Conservation (phyloP, 257 asterid genomes). For the Capsicum rhomboideum region DNA sequence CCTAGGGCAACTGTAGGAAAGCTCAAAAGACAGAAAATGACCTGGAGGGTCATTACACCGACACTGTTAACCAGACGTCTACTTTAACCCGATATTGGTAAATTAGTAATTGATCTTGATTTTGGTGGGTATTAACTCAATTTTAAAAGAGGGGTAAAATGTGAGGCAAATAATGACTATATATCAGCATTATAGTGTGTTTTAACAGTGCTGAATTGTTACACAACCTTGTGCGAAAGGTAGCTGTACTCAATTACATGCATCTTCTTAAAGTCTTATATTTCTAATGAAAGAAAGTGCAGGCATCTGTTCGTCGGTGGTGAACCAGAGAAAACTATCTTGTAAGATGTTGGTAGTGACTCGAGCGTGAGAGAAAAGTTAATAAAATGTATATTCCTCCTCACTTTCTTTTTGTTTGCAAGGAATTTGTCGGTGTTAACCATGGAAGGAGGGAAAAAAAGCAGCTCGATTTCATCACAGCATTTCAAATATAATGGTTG, state of each 20-base stretch:
- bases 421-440: not conserved
- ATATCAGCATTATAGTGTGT: too few species aligned
- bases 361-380: too few species aligned
- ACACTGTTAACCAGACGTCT: too few species aligned
- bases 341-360: not conserved
- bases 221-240: not conserved
- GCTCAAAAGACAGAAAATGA: too few species aligned
- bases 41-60: too few species aligned
- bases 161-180: too few species aligned
- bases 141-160: too few species aligned
- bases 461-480: not conserved
- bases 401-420: not conserved
- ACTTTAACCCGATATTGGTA: too few species aligned
- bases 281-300: not conserved
- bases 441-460: not conserved
- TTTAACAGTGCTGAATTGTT: not conserved
- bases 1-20: too few species aligned
- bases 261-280: not conserved
- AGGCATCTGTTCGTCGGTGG: not conserved
- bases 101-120: too few species aligned
- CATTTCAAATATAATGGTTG: not conserved
- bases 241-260: not conserved
- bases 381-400: not conserved
- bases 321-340: not conserved
- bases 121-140: too few species aligned